Base-by-base conservation (phyloP, 495 filamentous ascomycete genomes). In the Tuber melanosporum region DNA sequence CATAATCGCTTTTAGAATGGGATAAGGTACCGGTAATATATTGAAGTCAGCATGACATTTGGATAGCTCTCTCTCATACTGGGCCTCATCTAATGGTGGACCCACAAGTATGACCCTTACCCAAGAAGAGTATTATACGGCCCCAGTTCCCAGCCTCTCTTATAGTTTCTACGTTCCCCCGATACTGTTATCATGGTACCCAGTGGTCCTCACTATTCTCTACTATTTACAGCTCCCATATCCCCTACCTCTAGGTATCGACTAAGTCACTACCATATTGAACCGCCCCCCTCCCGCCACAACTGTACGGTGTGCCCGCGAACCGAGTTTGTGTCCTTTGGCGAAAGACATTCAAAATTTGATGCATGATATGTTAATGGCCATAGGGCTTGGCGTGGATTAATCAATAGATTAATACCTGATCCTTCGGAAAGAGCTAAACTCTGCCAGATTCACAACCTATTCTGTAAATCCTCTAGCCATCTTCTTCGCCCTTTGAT, bases 401-500 rank as follows among this genome's bases (percentile, higher is more conserved):
- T n/a, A 44, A 32, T 73, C 7, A 22, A 73, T 47, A 36, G 71
- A 14, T n/a, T 36, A 26, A 20, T 45, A 12, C 3, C 71, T 6
- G 41, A 32, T 22, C n/a, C 71, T 32, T 46, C 14, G 9, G 71
- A 36, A 44, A 43, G 26, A 20, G 42, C 26, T 72, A 22, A 45
- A 41, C 39, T 4, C 17, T 72, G 3, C 42, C n/a, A 14, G 32
- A 46, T 43, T n/a, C 71, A 32, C 4, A 26, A 39, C 32, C 20
- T 73, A 43, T 44, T 10, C 15, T 14, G 74, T 39, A 7, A 77
- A 73, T 2, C 78, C 78, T 26, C 78, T 80, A n/a, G 77, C 78
- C 73, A 95, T 92, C 86, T 95, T 95, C 84, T 86, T 92, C 73
- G 92, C 91, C 52, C 91, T 85, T 82, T 92, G 90, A 75, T 94